Percentiles rank a stretch among this genome's conserved stretches.
These are phyloP conservation scores for Hypoxylon crocopeplum DNA, from an alignment of 495 filamentous ascomycete species.

Conservation along the genomic window DNA sequence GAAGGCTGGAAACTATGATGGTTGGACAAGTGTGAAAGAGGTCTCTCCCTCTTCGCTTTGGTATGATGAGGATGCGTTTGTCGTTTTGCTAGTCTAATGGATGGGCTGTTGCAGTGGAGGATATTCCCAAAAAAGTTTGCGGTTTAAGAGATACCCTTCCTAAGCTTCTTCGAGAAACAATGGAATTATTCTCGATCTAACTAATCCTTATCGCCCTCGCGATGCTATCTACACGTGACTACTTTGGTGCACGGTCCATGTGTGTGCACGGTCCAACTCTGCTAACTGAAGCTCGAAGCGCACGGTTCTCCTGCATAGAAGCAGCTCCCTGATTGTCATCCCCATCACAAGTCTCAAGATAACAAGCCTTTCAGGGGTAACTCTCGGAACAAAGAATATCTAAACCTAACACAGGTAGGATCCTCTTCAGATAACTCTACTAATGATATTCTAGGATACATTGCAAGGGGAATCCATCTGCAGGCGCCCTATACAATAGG, in stretches of 20 bases:
- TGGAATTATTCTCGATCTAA: conserved; percentile 30
- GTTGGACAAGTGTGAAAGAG: conserved; percentile 31
- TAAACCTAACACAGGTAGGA: too few species aligned
- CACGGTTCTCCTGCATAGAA: too few species aligned
- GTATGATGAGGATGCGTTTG: conserved; percentile 3
- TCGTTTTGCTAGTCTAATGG: conserved; percentile 2
- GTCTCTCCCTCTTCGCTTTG: too few species aligned
- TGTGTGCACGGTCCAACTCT: not conserved
- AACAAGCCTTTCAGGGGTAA: too few species aligned
- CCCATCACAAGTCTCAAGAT: too few species aligned
- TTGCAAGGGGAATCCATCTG: too few species aligned
- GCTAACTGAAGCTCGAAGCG: not conserved
- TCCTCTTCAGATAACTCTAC: too few species aligned
- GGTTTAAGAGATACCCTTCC: conserved; percentile 35
- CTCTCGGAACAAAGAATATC: too few species aligned
- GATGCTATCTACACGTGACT: conserved; percentile 24
- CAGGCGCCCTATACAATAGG: too few species aligned
- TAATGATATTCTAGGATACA: too few species aligned
- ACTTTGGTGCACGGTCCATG: not conserved
- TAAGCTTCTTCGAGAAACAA: conserved; percentile 24
- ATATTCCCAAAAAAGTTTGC: conserved; percentile 38
- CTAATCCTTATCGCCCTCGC: not conserved
- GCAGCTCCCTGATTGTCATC: too few species aligned
- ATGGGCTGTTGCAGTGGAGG: conserved; percentile 21
- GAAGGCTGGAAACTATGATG: conserved; percentile 12